These are phyloP conservation scores for Pouteria glomerata DNA, from an alignment of 148 eudicot genomes.

Conservation along the genomic window DNA sequence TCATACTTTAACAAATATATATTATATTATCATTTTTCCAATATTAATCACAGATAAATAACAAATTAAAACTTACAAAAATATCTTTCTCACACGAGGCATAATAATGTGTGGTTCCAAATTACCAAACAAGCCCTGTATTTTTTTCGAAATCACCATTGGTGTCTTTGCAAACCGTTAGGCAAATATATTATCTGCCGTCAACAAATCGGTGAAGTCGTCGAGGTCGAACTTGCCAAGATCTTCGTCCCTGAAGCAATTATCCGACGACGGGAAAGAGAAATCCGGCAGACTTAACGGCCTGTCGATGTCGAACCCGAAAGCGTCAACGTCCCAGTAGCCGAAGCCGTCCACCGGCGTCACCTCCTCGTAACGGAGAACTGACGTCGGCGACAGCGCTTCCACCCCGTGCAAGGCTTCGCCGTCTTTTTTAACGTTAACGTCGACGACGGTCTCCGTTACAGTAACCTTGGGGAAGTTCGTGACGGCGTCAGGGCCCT, in stretches of 20 bases:
- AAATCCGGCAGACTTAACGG: constrained; percentile 17
- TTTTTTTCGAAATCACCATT: too few relatives aligned
- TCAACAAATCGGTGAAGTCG: constrained; percentile 20
- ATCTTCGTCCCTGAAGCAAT: constrained; percentile 10
- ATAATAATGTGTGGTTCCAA: too few relatives aligned
- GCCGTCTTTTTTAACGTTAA: neutral
- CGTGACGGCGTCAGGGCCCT: constrained; percentile 35
- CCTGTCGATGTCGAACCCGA: constrained; percentile 10
- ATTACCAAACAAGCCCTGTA: too few relatives aligned
- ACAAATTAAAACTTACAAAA: too few relatives aligned
- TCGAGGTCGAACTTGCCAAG: constrained; percentile 12
- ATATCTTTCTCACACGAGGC: too few relatives aligned
- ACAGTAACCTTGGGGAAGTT: constrained; percentile 26
- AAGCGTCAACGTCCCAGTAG: constrained; percentile 9
- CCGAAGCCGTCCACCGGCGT: neutral
- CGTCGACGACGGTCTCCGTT: constrained; percentile 6
- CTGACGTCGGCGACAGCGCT: constrained; percentile 18
- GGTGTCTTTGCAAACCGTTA: too few relatives aligned
- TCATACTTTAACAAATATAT: too few relatives aligned
- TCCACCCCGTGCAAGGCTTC: too few relatives aligned
- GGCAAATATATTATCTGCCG: neutral
- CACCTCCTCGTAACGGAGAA: neutral
- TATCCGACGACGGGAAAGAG: neutral
- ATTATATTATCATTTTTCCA: too few relatives aligned
- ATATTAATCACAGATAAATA: too few relatives aligned